A percentile compares a stretch with the other conserved stretches of the same genome.
These are phyloP conservation scores for Aspergillus indologenus DNA, from an alignment of 495 filamentous ascomycete genomes.

Conservation along the genomic window DNA sequence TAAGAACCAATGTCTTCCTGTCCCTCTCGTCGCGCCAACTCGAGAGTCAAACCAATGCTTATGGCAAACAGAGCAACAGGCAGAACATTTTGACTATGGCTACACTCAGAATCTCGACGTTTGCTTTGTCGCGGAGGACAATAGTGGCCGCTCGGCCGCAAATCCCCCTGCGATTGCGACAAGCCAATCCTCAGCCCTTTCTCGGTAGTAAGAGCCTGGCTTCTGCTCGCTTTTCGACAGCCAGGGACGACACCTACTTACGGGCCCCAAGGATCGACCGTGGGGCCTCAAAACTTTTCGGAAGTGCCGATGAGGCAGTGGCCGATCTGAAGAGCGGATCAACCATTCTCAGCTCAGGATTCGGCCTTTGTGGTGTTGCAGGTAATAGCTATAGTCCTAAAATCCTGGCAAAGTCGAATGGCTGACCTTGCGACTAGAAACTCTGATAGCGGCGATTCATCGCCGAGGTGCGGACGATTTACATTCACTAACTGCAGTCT, in stretches of 20 bases:
- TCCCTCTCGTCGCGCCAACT: background rate
- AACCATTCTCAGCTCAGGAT: slow-evolving; percentile 77
- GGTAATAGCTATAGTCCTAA: slow-evolving; percentile 19
- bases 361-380: slow-evolving; percentile 87
- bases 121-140: slow-evolving; percentile 29
- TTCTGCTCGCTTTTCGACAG: slow-evolving; percentile 26
- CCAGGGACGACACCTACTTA: slow-evolving; percentile 9
- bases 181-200: slow-evolving; percentile 15
- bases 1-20: background rate
- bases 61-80: too few species aligned
- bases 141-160: slow-evolving; percentile 24
- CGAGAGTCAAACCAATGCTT: background rate
- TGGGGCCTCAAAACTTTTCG: slow-evolving; percentile 59
- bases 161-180: slow-evolving; percentile 25
- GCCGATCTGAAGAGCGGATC: slow-evolving; percentile 69
- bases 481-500: slow-evolving; percentile 76
- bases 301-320: slow-evolving; percentile 70
- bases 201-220: slow-evolving; percentile 5
- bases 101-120: slow-evolving; percentile 26
- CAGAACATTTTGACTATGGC: slow-evolving; percentile 25
- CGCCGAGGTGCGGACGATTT: slow-evolving; percentile 63
- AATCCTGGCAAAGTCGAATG: background rate
- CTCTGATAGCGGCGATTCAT: slow-evolving; percentile 73
- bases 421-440: slow-evolving; percentile 45
- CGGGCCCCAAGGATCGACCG: slow-evolving; percentile 37